Evolutionary conservation across 164 flowering plant species (phyloP), one percentile per base, ranked within the genome.

Genomic region (Kingdonia uniflora): DNA sequence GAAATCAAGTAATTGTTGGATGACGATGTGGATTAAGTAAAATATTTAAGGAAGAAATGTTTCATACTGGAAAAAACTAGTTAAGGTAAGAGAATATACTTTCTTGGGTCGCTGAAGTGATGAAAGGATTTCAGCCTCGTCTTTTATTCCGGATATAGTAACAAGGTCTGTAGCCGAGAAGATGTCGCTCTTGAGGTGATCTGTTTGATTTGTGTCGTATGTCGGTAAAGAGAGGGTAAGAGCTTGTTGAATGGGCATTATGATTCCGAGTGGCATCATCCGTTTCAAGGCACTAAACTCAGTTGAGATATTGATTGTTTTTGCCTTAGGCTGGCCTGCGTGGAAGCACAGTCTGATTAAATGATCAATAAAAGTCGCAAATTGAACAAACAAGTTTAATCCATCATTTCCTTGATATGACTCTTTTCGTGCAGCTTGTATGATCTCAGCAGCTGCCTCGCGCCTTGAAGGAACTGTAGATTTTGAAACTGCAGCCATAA

Each of bases 401-500:
- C 73, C 75, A 65, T 72, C 60, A 49, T 54, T 77, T 69, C 82
- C 87, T 43, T 72, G 84, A 53, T 35, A 57, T 43, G 71, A 78
- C n/a, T 81, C 86, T 73, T 76, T 94, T 45, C 84, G 77, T 51
- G 97, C 95, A 59, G 79, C 80, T 60, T 87, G 86, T 50, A 94
- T 81, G 65, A 94, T 94, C 76, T 84, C 96, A 45, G 92, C 86
- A 58, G 96, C 96, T 52, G 96, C 97, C 54, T 87, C 88, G 45
- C 89, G 78, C 72, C 99, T 84, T 20, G 95, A 81, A 56, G 97
- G 74, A 53, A 94, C 87, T 15, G 91, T 78, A 26, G 99, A 94
- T 68, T 94, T 94, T 59, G 99, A 85, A 67, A 94, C 99, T 40
- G 97, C 99, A 29, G 97, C 99, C 99, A 94, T 89, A 23, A 76